These are phyloP conservation scores for Rachicladosporium sp. DNA, from an alignment of 2,329 filamentous ascomycete species.

Conservation along the genomic window DNA sequence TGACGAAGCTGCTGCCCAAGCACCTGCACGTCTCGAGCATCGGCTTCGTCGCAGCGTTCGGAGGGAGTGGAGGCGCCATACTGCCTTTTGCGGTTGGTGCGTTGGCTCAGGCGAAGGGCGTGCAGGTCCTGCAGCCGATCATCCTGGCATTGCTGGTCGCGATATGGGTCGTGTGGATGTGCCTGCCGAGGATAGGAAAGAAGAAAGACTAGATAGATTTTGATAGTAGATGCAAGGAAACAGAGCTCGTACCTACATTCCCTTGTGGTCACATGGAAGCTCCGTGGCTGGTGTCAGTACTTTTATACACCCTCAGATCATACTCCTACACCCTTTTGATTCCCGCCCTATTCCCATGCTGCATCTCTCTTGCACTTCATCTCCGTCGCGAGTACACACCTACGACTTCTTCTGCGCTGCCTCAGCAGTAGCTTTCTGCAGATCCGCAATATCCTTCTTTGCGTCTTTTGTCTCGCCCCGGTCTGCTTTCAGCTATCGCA, in stretches of 20 bases:
- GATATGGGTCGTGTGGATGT: constrained; percentile 40
- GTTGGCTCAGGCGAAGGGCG: constrained; percentile 50
- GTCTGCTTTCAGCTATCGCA: constrained; percentile 24
- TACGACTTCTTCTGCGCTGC: constrained; percentile 16
- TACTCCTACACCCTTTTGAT: no score
- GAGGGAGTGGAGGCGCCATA: constrained; percentile 57
- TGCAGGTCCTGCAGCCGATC: constrained; percentile 49
- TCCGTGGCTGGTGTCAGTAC: no score
- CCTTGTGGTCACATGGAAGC: no score
- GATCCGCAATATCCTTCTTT: constrained; percentile 19
- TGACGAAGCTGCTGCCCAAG: constrained; percentile 60
- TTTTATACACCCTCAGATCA: no score
- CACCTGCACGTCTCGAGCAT: constrained; percentile 69
- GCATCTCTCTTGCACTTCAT: no score
- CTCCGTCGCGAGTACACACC: no score
- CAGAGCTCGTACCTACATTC: no score
- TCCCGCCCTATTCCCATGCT: no score
- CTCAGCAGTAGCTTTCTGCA: constrained; percentile 25
- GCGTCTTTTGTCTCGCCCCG: constrained; percentile 19
- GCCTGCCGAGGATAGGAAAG: constrained; percentile 34
- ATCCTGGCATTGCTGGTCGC: constrained; percentile 41
- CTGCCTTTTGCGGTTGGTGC: constrained; percentile 56
- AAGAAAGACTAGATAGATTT: constrained; percentile 23
- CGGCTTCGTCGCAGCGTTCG: constrained; percentile 68
- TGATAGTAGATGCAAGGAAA: no score